These are phyloP conservation scores for Pleurotus platypus DNA, from an alignment of 768 basidiomycete genomes.

Conservation along the genomic window DNA sequence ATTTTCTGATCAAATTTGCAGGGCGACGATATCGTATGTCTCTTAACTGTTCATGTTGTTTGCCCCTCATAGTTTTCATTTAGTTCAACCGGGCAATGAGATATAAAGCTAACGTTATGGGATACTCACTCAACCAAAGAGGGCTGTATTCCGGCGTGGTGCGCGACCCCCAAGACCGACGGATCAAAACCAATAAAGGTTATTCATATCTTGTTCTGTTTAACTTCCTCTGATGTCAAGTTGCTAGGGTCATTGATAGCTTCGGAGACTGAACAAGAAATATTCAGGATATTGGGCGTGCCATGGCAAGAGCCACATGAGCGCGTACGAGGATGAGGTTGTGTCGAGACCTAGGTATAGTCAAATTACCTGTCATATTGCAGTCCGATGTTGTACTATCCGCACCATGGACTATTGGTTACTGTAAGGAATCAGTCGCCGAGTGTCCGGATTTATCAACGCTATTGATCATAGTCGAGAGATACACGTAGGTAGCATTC, in stretches of 20 bases:
- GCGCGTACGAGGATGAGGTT: conserved; percentile 44
- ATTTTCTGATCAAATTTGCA: conserved; percentile 18
- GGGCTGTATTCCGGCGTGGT: conserved; percentile 74
- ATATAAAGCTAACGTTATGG: conserved; percentile 74
- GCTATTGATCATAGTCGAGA: too few species aligned
- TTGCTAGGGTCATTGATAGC: conserved; percentile 62
- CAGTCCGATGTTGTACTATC: too few species aligned
- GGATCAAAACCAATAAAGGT: conserved; percentile 62
- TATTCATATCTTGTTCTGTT: conserved; percentile 11
- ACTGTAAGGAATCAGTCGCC: too few species aligned
- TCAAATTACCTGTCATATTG: too few species aligned
- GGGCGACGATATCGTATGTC: conserved; percentile 87
- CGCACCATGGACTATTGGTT: too few species aligned
- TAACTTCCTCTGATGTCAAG: neutral
- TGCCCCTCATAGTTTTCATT: too few species aligned
- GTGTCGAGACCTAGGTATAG: too few species aligned
- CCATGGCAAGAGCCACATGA: conserved; percentile 85
- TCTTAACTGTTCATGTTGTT: neutral
- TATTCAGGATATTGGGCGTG: conserved; percentile 73
- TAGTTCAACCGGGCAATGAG: conserved; percentile 92
- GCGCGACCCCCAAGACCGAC: conserved; percentile 61
- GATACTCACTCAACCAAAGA: conserved; percentile 85
- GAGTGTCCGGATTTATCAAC: too few species aligned
- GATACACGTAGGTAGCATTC: too few species aligned
- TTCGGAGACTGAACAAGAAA: conserved; percentile 83